Conservation (phyloP, 768 basidiomycete species). For the Trametes elegans region DNA sequence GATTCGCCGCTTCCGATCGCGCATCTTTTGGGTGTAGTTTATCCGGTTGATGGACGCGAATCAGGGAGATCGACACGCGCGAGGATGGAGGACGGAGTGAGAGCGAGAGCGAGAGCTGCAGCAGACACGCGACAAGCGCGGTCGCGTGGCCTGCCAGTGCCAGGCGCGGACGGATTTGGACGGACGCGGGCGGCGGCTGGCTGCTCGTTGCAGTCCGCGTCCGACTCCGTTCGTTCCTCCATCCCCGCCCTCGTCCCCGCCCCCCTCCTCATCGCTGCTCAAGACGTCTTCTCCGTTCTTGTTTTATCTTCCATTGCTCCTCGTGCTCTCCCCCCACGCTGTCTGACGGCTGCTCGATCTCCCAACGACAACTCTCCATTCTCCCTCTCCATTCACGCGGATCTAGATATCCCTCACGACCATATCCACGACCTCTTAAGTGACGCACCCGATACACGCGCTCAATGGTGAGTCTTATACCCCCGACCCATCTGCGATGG, state of each 20-base stretch:
- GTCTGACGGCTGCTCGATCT: slow-evolving; percentile 16
- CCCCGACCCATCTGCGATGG: slow-evolving; percentile 2
- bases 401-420: slow-evolving; percentile 21
- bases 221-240: not conserved
- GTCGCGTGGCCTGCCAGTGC: too few species aligned
- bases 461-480: slow-evolving; percentile 27
- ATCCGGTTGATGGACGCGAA: not conserved
- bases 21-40: slow-evolving; percentile 6
- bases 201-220: not conserved
- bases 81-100: not conserved
- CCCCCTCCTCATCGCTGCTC: not conserved
- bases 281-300: slow-evolving; percentile 5
- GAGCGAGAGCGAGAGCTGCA: not conserved
- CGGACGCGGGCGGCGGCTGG: slow-evolving; percentile 13
- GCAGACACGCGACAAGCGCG: not conserved
- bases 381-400: slow-evolving; percentile 11
- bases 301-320: slow-evolving; percentile 13
- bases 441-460: slow-evolving; percentile 1
- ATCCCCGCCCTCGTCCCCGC: not conserved
- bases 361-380: slow-evolving; percentile 1
- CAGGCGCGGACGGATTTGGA: slow-evolving; percentile 8
- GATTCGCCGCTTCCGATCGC: slow-evolving; percentile 15
- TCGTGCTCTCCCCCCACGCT: slow-evolving; percentile 17
- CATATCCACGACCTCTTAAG: slow-evolving; percentile 20
- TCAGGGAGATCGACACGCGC: not conserved